Percentiles rank a stretch among this genome's conserved stretches.
phyloP scores from a whole-genome alignment of 2,329 filamentous ascomycete genomes.

The Hirsutella rhossiliensis region DNA sequence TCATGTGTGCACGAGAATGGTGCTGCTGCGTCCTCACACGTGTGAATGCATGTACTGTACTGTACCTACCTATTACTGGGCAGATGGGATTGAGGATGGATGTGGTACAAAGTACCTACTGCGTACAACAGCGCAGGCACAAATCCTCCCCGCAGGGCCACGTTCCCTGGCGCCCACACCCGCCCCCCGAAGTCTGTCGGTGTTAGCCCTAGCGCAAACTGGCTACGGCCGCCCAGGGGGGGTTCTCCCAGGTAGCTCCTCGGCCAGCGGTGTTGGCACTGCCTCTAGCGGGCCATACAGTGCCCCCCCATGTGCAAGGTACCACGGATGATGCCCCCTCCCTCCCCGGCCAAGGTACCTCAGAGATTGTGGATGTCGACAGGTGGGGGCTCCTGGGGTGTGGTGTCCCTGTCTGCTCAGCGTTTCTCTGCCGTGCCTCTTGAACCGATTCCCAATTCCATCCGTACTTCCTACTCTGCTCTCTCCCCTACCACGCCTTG shows the following conservation, averaged over 20 bases:
- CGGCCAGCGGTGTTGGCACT: no score
- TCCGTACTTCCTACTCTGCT: background rate
- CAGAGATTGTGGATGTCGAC: no score
- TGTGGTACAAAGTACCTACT: background rate
- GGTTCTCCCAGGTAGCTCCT: background rate
- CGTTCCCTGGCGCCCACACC: slow-evolving; percentile 1
- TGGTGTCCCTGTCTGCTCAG: background rate
- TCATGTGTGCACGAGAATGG: no score
- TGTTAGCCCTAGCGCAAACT: slow-evolving; percentile 3
- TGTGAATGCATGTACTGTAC: no score
- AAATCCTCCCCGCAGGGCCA: background rate
- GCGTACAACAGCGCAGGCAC: background rate
- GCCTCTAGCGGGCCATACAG: no score
- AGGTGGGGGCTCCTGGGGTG: background rate
- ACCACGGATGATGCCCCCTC: no score
- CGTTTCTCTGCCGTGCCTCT: background rate
- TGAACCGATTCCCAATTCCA: background rate
- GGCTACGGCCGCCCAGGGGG: slow-evolving; percentile 1
- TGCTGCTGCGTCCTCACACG: no score
- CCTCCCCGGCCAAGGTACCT: no score
- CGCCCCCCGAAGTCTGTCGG: slow-evolving; percentile 2
- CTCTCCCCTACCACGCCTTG: background rate
- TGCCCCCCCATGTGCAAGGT: no score
- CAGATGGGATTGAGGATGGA: no score
- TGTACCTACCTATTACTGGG: no score